Evolutionary conservation across 2,329 filamentous ascomycete genomes (phyloP), one percentile per base, ranked within the genome.

Genomic region (Claviceps spartinae): DNA sequence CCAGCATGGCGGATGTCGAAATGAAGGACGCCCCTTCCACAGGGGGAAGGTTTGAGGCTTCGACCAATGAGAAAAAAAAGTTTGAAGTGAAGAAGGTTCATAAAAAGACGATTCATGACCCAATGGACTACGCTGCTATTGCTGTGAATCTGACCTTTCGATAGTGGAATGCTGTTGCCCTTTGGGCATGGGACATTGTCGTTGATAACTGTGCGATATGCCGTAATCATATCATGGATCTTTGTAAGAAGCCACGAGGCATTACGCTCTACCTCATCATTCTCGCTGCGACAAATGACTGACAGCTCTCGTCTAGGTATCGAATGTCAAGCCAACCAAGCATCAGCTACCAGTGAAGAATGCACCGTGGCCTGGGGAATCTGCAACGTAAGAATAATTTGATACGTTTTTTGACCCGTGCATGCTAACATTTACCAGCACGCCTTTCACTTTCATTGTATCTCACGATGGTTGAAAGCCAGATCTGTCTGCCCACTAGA

Each of bases 151-250:
- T 48, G 37, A 53, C 26, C 22, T 24, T 36, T 42, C 18, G 57
- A 44, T 63, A 96, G 91, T 98, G 93, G 93, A 97, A 97, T 63
- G 93, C 93, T 0, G 93, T 98, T 49, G 90, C 93, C 42, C 78
- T 98, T 2, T 98, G 93, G 93, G 93, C 93, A 0, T 98, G 93
- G 93, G 93, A 98, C 67, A 98, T 98, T 54, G 90, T 97, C 36
- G 93, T 98, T 55, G 93, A 98, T 72, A 98, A 98, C 78, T 98
- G 93, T 67, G 93, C 93, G 62, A 98, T 98, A 66, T 98, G 93
- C 76, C 81, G 93, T 66, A 98, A 98, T 68, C 93, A 98, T 69
- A 98, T 98, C 70, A 98, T 98, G 93, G 93, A 98, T 69, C 77
- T 98, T 30, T 98, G 93, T 89, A 74, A 61, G 82, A 69, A n/a